phyloP scores from a whole-genome alignment of 805 yeast species.

The Naumovozyma dairenensis region DNA sequence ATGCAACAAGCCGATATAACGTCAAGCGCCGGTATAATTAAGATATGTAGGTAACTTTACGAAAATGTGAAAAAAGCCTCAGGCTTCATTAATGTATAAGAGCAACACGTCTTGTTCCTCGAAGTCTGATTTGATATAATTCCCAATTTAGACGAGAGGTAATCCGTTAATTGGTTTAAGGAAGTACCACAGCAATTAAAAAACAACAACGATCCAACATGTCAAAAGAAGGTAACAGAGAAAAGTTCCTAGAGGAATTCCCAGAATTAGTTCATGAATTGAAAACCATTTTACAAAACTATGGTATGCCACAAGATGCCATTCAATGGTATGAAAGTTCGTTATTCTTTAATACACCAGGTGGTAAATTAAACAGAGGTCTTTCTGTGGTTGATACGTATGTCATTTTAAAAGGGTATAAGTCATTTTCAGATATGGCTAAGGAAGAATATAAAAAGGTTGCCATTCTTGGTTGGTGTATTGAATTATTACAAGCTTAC shows the following conservation, averaged over 20 bases:
- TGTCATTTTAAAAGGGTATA: conserved; percentile 60
- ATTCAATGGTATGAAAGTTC: conserved; percentile 70
- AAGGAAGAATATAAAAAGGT: conserved; percentile 70
- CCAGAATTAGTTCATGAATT: conserved; percentile 73
- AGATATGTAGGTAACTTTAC: too few species aligned
- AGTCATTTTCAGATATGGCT: conserved; percentile 46
- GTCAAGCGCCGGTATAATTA: too few species aligned
- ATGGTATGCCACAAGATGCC: conserved; percentile 82
- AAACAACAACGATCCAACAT: not conserved
- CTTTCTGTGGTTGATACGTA: conserved; percentile 91
- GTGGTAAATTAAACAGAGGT: conserved; percentile 96
- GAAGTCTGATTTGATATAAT: too few species aligned
- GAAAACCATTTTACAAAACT: conserved; percentile 45
- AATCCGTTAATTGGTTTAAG: too few species aligned
- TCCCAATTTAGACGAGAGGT: too few species aligned
- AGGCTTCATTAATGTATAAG: too few species aligned
- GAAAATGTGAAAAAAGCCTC: too few species aligned
- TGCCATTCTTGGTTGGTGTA: conserved; percentile 89
- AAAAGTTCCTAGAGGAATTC: conserved; percentile 56
- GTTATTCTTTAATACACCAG: conserved; percentile 81
- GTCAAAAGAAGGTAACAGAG: conserved; percentile 29
- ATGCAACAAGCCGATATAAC: too few species aligned
- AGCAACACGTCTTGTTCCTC: too few species aligned
- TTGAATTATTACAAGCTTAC: conserved; percentile 91
- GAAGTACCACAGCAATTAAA: too few species aligned